Conservation (phyloP, 2,329 filamentous ascomycete species). For the Zymoseptoria pseudotritici region DNA sequence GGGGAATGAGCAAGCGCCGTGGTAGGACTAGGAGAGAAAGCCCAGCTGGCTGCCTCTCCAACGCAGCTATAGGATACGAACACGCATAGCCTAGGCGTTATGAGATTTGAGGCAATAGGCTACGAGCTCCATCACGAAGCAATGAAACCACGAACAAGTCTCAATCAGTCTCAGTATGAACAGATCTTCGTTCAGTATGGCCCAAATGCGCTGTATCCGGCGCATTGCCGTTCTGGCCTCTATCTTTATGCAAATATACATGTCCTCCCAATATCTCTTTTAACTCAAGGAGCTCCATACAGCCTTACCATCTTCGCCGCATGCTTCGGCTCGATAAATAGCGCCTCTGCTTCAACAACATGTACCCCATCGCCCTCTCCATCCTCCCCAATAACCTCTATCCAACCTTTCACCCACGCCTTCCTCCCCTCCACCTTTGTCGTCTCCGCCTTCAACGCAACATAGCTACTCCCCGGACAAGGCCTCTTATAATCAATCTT, state of each 20-base stretch:
- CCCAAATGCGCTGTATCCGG: background rate
- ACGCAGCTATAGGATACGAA: background rate
- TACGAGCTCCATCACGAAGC: background rate
- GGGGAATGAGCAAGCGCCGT: background rate
- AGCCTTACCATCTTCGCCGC: constrained; percentile 48
- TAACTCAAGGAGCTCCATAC: constrained; percentile 16
- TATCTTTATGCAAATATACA: background rate
- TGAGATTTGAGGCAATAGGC: background rate
- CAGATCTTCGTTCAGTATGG: background rate
- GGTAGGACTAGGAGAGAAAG: background rate
- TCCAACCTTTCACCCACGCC: constrained; percentile 82
- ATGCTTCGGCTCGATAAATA: constrained; percentile 84
- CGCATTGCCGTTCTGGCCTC: background rate
- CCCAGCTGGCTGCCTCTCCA: background rate
- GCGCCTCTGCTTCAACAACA: constrained; percentile 71
- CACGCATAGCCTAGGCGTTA: constrained; percentile 11
- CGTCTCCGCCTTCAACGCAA: constrained; percentile 73
- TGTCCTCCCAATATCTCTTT: background rate
- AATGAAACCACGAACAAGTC: constrained; percentile 1
- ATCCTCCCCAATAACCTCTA: constrained; percentile 65
- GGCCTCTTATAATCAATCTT: constrained; percentile 77
- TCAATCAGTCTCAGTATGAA: constrained; percentile 1
- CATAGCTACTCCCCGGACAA: constrained; percentile 63
- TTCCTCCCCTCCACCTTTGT: constrained; percentile 85
- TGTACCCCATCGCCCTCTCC: constrained; percentile 49